Percentiles rank a stretch among this genome's conserved stretches.
Conservation (phyloP, 2,329 filamentous ascomycete species). For the Fusarium sp. region DNA sequence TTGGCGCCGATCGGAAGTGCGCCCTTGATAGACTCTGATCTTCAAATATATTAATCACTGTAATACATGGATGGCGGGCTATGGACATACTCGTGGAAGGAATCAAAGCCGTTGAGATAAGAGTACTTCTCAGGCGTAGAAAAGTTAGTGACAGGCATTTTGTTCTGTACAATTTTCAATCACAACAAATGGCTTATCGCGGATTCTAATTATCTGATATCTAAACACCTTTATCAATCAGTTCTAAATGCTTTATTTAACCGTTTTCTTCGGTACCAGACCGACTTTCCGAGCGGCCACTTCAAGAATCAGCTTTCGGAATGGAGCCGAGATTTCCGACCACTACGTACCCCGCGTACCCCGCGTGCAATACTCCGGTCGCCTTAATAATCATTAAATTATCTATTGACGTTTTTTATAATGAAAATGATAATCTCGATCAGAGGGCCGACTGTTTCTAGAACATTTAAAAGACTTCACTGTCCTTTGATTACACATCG, state of each 20-base stretch:
- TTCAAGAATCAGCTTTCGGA: neutral
- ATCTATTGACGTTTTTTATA: neutral
- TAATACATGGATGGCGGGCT: no score
- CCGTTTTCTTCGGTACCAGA: neutral
- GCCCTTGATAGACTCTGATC: constrained; percentile 79
- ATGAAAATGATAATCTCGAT: neutral
- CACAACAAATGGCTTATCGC: neutral
- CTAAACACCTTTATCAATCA: neutral
- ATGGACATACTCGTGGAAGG: constrained; percentile 76
- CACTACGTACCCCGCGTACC: neutral
- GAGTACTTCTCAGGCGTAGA: constrained; percentile 67
- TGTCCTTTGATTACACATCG: neutral
- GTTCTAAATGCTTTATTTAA: constrained; percentile 1
- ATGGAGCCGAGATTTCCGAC: neutral
- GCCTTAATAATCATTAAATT: neutral
- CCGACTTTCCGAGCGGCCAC: constrained; percentile 18
- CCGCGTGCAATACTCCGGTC: neutral
- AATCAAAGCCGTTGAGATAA: constrained; percentile 83
- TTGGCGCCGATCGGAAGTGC: constrained; percentile 82
- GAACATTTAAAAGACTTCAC: rapidly evolving
- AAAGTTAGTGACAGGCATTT: constrained; percentile 43
- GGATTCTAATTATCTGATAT: neutral
- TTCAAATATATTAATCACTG: constrained; percentile 48
- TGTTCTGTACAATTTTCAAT: neutral
- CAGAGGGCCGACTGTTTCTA: neutral